Conservation (phyloP, 2,329 filamentous ascomycete species). For the Neobulgaria alba region DNA sequence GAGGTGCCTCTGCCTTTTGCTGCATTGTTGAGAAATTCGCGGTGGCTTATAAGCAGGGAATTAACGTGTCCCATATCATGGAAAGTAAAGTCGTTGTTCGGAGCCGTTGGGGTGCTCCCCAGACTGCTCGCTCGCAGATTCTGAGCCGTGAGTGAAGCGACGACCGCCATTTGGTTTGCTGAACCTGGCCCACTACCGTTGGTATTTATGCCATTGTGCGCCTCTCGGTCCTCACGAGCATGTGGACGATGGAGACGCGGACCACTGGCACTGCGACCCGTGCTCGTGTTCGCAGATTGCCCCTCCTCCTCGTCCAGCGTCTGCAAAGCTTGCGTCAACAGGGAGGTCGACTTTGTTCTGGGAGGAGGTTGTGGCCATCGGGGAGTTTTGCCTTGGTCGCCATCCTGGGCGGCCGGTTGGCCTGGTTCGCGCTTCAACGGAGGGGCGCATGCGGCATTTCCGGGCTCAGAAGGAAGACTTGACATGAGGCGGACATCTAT, state of each 20-base stretch:
- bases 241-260: not conserved
- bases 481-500: constrained; percentile 31
- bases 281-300: constrained; percentile 2
- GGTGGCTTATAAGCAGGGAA: constrained; percentile 30
- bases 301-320: constrained; percentile 15
- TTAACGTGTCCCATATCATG: constrained; percentile 30
- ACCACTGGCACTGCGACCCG: not conserved
- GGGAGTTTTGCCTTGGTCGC: constrained; percentile 11
- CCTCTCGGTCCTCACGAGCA: constrained; percentile 3
- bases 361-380: constrained; percentile 4
- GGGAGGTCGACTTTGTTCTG: constrained; percentile 19
- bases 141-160: constrained; percentile 5
- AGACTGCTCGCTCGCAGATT: constrained; percentile 11
- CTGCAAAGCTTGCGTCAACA: constrained; percentile 25
- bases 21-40: constrained; percentile 27
- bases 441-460: constrained; percentile 27
- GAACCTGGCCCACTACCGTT: constrained; percentile 2
- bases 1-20: constrained; percentile 31
- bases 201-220: constrained; percentile 14
- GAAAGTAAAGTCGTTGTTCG: constrained; percentile 11
- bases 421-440: constrained; percentile 23
- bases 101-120: constrained; percentile 12
- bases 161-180: constrained; percentile 12
- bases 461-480: constrained; percentile 26
- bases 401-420: constrained; percentile 18